Evolutionary conservation across 2,329 filamentous ascomycete species (phyloP).

Genomic region (Hypoxylon rubiginosum): DNA sequence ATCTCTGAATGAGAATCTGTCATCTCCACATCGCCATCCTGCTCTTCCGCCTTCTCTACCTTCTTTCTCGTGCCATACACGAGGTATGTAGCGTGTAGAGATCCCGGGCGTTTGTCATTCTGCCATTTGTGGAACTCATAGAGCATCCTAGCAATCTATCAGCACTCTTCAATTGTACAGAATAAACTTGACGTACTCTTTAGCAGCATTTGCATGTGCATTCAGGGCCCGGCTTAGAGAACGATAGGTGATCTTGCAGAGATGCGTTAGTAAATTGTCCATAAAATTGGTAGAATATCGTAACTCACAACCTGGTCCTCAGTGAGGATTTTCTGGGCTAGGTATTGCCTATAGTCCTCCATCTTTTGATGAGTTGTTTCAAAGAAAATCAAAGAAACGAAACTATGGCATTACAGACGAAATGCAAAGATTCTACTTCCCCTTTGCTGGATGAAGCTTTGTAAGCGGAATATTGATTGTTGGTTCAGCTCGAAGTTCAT

Average conservation of each 20-base stretch:
- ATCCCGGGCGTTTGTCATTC: slow-evolving; percentile 78
- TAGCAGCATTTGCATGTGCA: slow-evolving; percentile 87
- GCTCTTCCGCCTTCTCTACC: slow-evolving; percentile 54
- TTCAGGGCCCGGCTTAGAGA: slow-evolving; percentile 84
- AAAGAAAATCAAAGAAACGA: slow-evolving; percentile 13
- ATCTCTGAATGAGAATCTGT: slow-evolving; percentile 68
- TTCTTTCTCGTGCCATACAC: slow-evolving; percentile 76
- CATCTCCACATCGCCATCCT: slow-evolving; percentile 77
- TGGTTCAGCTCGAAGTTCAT: not conserved
- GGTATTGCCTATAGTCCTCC: slow-evolving; percentile 77
- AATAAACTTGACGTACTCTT: slow-evolving; percentile 73
- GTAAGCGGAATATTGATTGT: not conserved
- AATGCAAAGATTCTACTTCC: not conserved
- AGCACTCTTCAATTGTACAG: slow-evolving; percentile 13
- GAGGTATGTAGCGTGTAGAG: slow-evolving; percentile 93
- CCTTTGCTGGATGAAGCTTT: not conserved
- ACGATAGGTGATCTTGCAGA: slow-evolving; percentile 83
- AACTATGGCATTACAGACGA: not conserved
- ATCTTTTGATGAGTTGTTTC: slow-evolving; percentile 52
- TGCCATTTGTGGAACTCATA: slow-evolving; percentile 87
- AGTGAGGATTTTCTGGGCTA: slow-evolving; percentile 81
- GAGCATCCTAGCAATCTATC: slow-evolving; percentile 74
- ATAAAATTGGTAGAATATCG: not conserved
- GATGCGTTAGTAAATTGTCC: slow-evolving; percentile 32
- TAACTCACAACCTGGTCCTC: slow-evolving; percentile 77